These are phyloP conservation scores for Gastrodia elata DNA, from an alignment of 106 monocot species.

Conservation along the genomic window DNA sequence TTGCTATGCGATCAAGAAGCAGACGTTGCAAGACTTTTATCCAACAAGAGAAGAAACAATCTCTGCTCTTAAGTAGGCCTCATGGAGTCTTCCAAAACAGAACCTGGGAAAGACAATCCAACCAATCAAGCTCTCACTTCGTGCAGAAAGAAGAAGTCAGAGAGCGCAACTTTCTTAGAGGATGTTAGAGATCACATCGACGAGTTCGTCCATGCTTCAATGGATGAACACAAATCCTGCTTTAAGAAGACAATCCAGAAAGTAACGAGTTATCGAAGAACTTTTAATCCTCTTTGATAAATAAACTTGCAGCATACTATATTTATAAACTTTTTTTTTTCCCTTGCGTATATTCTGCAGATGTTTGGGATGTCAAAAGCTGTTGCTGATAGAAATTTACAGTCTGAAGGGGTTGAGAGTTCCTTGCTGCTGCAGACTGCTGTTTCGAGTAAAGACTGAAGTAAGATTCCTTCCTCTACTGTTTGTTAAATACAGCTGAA, in stretches of 20 bases:
- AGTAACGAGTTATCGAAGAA: background rate
- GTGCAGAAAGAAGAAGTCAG: conserved; percentile 11
- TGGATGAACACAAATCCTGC: conserved; percentile 21
- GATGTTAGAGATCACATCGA: conserved; percentile 16
- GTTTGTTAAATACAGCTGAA: background rate
- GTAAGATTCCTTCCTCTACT: background rate
- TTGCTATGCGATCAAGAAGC: no score
- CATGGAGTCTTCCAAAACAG: conserved; percentile 4
- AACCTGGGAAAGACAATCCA: background rate
- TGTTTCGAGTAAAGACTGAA: conserved; percentile 21
- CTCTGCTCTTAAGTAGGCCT: no score
- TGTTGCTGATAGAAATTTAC: conserved; percentile 17
- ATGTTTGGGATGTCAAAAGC: conserved; percentile 11
- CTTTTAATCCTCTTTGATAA: background rate
- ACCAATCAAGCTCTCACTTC: background rate
- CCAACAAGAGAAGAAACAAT: no score
- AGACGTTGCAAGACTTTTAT: no score
- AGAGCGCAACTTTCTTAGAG: conserved; percentile 9
- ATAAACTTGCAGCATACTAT: background rate
- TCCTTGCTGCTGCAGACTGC: conserved; percentile 38
- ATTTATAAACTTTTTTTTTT: background rate
- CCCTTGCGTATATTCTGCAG: background rate
- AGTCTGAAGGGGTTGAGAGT: conserved; percentile 29
- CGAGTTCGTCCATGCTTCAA: conserved; percentile 17
- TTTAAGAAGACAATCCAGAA: conserved; percentile 16